These are phyloP conservation scores for Pyrenophora tritici-repentis DNA, from an alignment of 2,329 filamentous ascomycete genomes.

Conservation along the genomic window DNA sequence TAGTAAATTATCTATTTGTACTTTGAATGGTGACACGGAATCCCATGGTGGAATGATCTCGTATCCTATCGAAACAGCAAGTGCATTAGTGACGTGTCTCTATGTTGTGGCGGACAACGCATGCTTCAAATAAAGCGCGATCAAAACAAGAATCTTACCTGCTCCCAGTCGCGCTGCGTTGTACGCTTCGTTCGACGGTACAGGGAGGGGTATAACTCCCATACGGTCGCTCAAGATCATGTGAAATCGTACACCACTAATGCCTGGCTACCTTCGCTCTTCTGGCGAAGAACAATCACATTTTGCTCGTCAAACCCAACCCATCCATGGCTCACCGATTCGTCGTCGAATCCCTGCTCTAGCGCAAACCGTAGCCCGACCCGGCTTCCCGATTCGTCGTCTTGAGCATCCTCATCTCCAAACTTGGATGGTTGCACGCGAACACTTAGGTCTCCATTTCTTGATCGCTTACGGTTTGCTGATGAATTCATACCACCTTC, in stretches of 20 bases:
- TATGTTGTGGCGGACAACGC: too few relatives aligned
- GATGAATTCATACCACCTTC: conserved; percentile 68
- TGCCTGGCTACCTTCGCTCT: conserved; percentile 68
- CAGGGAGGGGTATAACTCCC: background rate
- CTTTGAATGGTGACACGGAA: too few relatives aligned
- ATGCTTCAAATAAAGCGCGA: too few relatives aligned
- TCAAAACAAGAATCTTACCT: too few relatives aligned
- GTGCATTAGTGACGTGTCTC: background rate
- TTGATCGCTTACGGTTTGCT: conserved; percentile 47
- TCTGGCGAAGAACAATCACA: conserved; percentile 82
- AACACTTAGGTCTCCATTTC: conserved; percentile 58
- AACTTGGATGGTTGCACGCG: conserved; percentile 53
- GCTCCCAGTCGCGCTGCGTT: background rate
- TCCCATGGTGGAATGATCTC: too few relatives aligned
- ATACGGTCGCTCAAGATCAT: conserved; percentile 36
- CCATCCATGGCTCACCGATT: conserved; percentile 62
- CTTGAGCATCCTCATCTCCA: conserved; percentile 17
- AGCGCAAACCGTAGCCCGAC: conserved; percentile 44
- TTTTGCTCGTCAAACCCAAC: conserved; percentile 91
- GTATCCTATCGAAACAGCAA: background rate
- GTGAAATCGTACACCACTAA: conserved; percentile 89
- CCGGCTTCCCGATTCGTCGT: conserved; percentile 31
- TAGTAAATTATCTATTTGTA: too few relatives aligned
- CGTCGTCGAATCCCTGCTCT: conserved; percentile 45
- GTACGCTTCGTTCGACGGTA: background rate